Base-by-base conservation (phyloP, 306 rosid species). In the Vigna angularis region DNA sequence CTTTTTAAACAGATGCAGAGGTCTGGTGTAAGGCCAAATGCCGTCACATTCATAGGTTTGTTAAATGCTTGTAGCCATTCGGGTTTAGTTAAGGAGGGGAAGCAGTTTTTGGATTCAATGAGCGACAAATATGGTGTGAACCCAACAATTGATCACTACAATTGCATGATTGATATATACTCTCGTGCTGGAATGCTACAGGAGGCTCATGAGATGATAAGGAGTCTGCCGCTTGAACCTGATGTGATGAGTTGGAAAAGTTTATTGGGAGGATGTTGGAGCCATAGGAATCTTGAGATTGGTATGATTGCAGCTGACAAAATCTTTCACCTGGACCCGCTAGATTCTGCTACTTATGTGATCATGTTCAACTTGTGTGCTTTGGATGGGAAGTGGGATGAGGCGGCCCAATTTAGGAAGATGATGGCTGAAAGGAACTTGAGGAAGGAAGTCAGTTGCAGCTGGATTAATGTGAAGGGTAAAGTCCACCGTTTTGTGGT, bases 231-330 rank as follows among this genome's bases (percentile, higher is more conserved):
- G 38, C 73, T 74, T 75, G 74, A 86, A 45, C 89, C 91, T 2
- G 90, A 88, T 76, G 83, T 83, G 16, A 77, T 86, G 88, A 88
- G 90, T 75, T 90, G 94, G 90, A 88, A 90, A 65, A 81, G 89
- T 61, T 81, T 88, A 61, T 73, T 90, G 68, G 91, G 91, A 81
- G 91, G 91, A 40, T 84, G 91, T 74, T 88, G 91, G 90, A 90
- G 79, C 47, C 87, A 75, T 80, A 61, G 66, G 61, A 86, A 90
- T 72, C 86, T 86, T 64, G 80, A 86, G 76, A 77, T 88, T 36
- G 92, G 80, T 20, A 81, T 76, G 73, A 70, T 82, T 53, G 92
- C 88, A 18, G 88, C 88, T 24, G 88, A 81, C 62, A 88, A 70
- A 45, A 84, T 87, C 47, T 49, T 86, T 65, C 75, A 48, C 9